Percentiles rank a stretch among this genome's conserved stretches.
Evolutionary conservation across 2,329 filamentous ascomycete species (phyloP).

Genomic region (Monascus ruber): DNA sequence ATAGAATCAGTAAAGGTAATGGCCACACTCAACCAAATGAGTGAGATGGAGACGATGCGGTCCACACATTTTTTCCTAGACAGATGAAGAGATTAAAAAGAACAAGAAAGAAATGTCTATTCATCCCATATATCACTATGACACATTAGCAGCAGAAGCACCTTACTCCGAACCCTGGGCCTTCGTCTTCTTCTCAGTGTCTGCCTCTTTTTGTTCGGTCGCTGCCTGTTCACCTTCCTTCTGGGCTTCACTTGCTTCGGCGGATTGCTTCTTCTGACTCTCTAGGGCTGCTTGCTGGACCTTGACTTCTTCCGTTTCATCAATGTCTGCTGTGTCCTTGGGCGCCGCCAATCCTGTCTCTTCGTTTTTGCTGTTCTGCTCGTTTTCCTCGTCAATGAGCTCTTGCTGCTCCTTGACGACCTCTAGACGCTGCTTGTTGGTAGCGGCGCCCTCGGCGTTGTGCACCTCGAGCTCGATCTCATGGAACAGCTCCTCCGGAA

Average conservation of each 20-base stretch:
- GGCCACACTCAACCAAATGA: too few relatives aligned
- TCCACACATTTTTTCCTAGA: too few relatives aligned
- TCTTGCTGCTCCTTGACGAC: constrained; percentile 98
- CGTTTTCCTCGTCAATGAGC: constrained; percentile 91
- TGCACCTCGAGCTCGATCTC: constrained; percentile 98
- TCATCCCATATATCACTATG: too few relatives aligned
- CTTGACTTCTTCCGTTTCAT: constrained; percentile 68
- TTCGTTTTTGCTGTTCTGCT: constrained; percentile 75
- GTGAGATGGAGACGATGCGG: too few relatives aligned
- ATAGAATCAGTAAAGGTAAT: too few relatives aligned
- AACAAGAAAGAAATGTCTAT: too few relatives aligned
- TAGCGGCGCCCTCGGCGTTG: constrained; percentile 90
- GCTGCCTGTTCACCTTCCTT: constrained; percentile 25
- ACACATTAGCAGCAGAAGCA: too few relatives aligned
- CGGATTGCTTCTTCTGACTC: constrained; percentile 29
- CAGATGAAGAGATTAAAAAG: too few relatives aligned
- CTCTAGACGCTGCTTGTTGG: constrained; percentile 97
- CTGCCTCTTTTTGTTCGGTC: constrained; percentile 14
- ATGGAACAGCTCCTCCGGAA: constrained; percentile 97
- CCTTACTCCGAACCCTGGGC: constrained; percentile 8
- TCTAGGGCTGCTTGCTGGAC: constrained; percentile 43
- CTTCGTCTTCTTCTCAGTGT: constrained; percentile 17
- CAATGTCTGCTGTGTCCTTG: constrained; percentile 82
- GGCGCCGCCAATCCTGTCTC: constrained; percentile 62
- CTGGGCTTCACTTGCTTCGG: constrained; percentile 34